phyloP scores from a whole-genome alignment of 352 stramenopile species.

The Hyaloperonospora arabidopsidis region DNA sequence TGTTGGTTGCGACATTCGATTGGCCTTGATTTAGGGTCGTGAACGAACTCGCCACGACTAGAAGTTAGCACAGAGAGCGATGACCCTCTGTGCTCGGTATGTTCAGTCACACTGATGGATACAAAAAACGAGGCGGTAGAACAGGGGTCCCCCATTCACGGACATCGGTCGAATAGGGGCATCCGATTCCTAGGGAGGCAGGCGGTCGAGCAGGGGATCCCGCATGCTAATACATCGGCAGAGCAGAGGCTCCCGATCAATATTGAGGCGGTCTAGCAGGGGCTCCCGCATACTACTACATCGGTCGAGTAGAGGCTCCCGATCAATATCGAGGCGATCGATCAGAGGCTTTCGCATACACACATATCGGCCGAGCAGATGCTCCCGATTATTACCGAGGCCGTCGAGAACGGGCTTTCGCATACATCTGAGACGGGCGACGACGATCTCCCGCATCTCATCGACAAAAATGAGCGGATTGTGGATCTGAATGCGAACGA shows the following conservation, averaged over 20 bases:
- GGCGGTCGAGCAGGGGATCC: not conserved
- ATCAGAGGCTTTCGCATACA: not conserved
- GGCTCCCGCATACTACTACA: not conserved
- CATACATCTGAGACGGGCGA: not conserved
- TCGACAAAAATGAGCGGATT: too few relatives aligned
- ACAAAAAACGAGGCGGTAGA: not conserved
- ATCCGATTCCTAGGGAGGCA: not conserved
- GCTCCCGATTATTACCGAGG: not conserved
- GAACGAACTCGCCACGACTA: not conserved
- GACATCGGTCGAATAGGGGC: not conserved
- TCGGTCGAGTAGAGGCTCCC: not conserved
- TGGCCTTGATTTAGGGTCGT: too few relatives aligned
- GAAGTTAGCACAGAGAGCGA: not conserved
- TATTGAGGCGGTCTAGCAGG: not conserved
- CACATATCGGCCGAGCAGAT: not conserved
- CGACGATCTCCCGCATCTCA: too few relatives aligned
- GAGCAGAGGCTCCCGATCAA: not conserved
- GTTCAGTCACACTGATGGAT: not conserved
- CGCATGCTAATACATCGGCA: not conserved
- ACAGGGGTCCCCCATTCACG: not conserved
- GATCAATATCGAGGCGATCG: not conserved
- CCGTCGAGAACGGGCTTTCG: not conserved
- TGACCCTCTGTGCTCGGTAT: not conserved
- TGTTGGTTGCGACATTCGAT: too few relatives aligned
- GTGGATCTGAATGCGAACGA: too few relatives aligned